Percentiles rank a stretch among this genome's conserved stretches.
These are phyloP conservation scores for Xylaria sp. DNA, from an alignment of 2,329 filamentous ascomycete species.

Conservation along the genomic window DNA sequence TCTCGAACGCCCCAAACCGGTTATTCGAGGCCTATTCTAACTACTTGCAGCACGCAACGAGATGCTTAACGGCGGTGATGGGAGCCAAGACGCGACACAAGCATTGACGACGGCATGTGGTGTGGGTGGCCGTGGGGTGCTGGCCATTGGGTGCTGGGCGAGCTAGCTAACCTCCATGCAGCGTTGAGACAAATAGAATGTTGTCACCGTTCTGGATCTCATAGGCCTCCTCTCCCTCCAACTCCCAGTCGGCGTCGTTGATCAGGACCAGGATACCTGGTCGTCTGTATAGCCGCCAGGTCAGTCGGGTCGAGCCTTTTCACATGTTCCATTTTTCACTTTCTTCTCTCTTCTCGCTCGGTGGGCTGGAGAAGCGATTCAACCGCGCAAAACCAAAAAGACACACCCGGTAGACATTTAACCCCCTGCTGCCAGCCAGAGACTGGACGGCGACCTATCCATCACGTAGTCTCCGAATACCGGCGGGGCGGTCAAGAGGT, in stretches of 20 bases:
- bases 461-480: slow-evolving; percentile 4
- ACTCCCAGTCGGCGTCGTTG: slow-evolving; percentile 98
- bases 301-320: slow-evolving; percentile 38
- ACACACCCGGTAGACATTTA: neutral
- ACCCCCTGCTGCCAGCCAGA: slow-evolving; percentile 1
- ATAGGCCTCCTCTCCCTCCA: slow-evolving; percentile 94
- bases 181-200: slow-evolving; percentile 94
- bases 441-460: slow-evolving; percentile 20
- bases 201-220: slow-evolving; percentile 84
- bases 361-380: slow-evolving; percentile 34
- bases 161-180: slow-evolving; percentile 82
- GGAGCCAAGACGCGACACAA: slow-evolving; percentile 27
- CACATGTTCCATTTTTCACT: neutral
- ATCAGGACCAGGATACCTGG: slow-evolving; percentile 96
- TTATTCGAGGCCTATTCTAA: slow-evolving; percentile 31
- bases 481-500: slow-evolving; percentile 16
- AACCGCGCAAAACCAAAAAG: slow-evolving; percentile 2
- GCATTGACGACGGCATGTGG: slow-evolving; percentile 10
- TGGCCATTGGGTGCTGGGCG: neutral
- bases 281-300: slow-evolving; percentile 66
- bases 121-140: slow-evolving; percentile 9
- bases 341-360: slow-evolving; percentile 15
- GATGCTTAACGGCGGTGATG: slow-evolving; percentile 27
- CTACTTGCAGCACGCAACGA: slow-evolving; percentile 3
- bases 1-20: slow-evolving; percentile 22